phyloP scores from a whole-genome alignment of 768 basidiomycete genomes.

The Kwoniella dendrophila region DNA sequence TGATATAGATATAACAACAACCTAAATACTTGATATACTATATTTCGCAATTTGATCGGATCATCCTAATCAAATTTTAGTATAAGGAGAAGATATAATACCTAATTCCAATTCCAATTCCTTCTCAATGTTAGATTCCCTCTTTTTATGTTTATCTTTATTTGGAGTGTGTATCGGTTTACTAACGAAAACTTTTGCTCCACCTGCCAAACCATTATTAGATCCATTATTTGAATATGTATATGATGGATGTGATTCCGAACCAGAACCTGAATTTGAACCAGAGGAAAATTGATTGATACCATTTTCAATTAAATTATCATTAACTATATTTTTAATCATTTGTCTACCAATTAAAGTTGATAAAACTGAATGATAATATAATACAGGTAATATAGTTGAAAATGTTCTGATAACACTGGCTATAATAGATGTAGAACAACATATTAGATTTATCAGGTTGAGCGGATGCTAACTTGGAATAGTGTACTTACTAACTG shows the following conservation, averaged over 20 bases:
- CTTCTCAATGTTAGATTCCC: too few relatives aligned
- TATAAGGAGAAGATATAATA: too few relatives aligned
- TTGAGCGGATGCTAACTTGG: neutral
- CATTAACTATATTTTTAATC: slow-evolving; percentile 1
- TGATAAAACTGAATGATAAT: slow-evolving; percentile 9
- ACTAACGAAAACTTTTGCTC: neutral
- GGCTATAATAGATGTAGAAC: neutral
- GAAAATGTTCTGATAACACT: slow-evolving; percentile 9
- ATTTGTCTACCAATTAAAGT: slow-evolving; percentile 8
- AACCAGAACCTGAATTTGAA: slow-evolving; percentile 4
- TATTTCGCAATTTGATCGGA: too few relatives aligned
- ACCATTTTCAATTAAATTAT: slow-evolving; percentile 1
- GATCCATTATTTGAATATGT: neutral
- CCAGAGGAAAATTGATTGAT: neutral
- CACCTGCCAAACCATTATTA: too few relatives aligned
- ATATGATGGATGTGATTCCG: neutral
- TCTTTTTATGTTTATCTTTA: too few relatives aligned
- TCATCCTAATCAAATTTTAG: too few relatives aligned
- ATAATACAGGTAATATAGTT: slow-evolving; percentile 11
- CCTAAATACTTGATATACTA: too few relatives aligned
- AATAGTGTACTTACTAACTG: neutral
- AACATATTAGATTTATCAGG: neutral
- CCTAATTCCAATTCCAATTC: too few relatives aligned
- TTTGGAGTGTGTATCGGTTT: too few relatives aligned
- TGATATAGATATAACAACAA: too few relatives aligned